Evolutionary conservation across 177 flowering plant genomes (phyloP), one percentile per base, ranked within the genome.

Genomic region (Vitis hybrid): DNA sequence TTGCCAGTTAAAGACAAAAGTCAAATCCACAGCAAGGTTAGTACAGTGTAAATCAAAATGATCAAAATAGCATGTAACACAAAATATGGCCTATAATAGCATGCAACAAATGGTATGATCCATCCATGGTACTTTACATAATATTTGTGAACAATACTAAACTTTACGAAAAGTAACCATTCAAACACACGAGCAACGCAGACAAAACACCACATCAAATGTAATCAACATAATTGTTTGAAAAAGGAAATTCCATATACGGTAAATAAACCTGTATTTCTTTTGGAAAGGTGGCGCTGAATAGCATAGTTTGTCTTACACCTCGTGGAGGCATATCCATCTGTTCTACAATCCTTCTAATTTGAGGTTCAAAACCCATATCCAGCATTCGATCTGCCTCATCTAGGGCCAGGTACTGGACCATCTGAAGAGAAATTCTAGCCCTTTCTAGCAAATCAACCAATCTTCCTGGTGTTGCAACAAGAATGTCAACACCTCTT

Each of bases 211-310:
- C 45, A 40, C 6, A 40, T 40, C 45, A 40, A 40, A 40, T 26
- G 45, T 5, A 4, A 66, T 12, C 55, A 32, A 32, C 49, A 26
- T n/a, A 30, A 52, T 18, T 15, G 15, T 65, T 21, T 5, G 9
- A 65, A 40, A n/a, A 10, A 6, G 7, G 14, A 14, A n/a, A 23
- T 14, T 40, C 45, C 45, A 40, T 40, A 40, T 26, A 40, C 10
- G 52, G 30, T 30, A 17, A 50, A 59, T 58, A 2, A 65, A 83
- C 88, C 85, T 85, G 88, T 65, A 86, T 86, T 58, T 82, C 85
- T 58, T 71, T 52, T n/a, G 89, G 89, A 77, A 86, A 86, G 5
- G 89, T 86, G 19, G 89, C 89, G 77, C 89, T 86, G 65, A 84
- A 82, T 32, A 86, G 83, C 87, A 86, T 72, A 8, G 89, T 85